A percentile compares a stretch with the other conserved stretches of the same genome.
Conservation (phyloP, 805 yeast genomes). For the Millerozyma miso region DNA sequence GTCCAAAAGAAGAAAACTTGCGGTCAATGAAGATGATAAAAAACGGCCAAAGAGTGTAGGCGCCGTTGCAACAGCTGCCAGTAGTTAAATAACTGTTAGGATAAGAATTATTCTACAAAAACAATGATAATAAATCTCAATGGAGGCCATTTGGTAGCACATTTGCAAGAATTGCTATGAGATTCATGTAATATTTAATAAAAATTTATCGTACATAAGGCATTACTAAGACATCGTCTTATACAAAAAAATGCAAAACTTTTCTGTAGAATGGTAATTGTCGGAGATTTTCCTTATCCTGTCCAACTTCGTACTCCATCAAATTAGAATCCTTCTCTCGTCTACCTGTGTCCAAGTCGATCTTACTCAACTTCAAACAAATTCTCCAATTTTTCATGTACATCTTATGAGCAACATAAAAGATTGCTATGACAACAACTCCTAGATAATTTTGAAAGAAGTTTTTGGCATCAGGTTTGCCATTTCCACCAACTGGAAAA, state of each 20-base stretch:
- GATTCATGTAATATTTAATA: background rate
- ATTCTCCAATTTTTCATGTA: conserved; percentile 25
- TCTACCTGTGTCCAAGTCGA: conserved; percentile 44
- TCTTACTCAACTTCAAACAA: conserved; percentile 28
- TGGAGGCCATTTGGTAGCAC: conserved; percentile 3
- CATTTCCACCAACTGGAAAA: conserved; percentile 30
- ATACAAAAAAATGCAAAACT: conserved; percentile 8
- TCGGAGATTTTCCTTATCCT: conserved; percentile 23
- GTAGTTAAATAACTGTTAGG: conserved; percentile 12
- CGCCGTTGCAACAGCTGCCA: conserved; percentile 9
- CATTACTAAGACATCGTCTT: background rate
- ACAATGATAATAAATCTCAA: conserved; percentile 20
- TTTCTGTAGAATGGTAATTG: conserved; percentile 7
- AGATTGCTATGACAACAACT: conserved; percentile 26
- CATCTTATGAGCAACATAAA: conserved; percentile 38
- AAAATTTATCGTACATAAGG: background rate
- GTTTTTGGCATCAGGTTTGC: conserved; percentile 23
- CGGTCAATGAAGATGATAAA: conserved; percentile 9
- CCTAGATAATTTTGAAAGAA: conserved; percentile 39
- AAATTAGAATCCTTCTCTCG: conserved; percentile 32
- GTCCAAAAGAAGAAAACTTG: conserved; percentile 32
- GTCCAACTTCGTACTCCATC: conserved; percentile 39
- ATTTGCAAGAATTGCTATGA: conserved; percentile 9
- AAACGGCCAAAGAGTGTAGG: conserved; percentile 22
- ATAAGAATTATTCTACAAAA: too few relatives aligned